Conservation (phyloP, 768 basidiomycete species). For the Rhizopogon vinicolor region DNA sequence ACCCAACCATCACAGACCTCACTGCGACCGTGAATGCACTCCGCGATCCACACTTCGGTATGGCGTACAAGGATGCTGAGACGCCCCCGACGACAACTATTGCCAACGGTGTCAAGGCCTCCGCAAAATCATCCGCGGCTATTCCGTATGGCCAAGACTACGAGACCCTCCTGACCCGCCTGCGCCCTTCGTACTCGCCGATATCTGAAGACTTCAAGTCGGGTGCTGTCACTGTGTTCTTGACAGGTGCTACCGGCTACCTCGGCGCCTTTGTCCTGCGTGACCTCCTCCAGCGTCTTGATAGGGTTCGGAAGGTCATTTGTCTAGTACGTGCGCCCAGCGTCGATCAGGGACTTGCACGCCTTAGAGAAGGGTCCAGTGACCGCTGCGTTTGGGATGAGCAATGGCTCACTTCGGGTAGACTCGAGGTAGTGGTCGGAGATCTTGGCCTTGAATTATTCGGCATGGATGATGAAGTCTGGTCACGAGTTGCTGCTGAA, state of each 20-base stretch:
- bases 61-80: conserved; percentile 35
- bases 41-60: conserved; percentile 76
- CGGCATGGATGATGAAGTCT: conserved; percentile 59
- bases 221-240: conserved; percentile 72
- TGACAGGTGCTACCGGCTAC: conserved; percentile 97
- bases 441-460: conserved; percentile 76
- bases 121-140: conserved; percentile 17
- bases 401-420: conserved; percentile 61
- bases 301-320: conserved; percentile 78
- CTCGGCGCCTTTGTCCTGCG: conserved; percentile 88
- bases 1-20: conserved; percentile 79
- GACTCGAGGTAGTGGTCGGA: conserved; percentile 81
- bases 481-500: conserved; percentile 65
- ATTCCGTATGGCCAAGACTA: conserved; percentile 81
- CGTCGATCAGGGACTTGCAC: conserved; percentile 53
- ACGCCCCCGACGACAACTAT: conserved; percentile 13
- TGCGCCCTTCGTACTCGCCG: conserved; percentile 60
- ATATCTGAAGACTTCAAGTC: conserved; percentile 50
- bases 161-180: conserved; percentile 49
- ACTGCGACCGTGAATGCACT: conserved; percentile 73
- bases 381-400: conserved; percentile 91
- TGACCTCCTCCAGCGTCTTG: conserved; percentile 62
- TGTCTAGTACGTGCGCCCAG: conserved; percentile 83
- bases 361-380: conserved; percentile 65
- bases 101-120: conserved; percentile 11